A percentile compares a stretch with the other conserved stretches of the same genome.
Conservation (phyloP, 1,139 yeast genomes). For the Blastobotrys ciferrii region DNA sequence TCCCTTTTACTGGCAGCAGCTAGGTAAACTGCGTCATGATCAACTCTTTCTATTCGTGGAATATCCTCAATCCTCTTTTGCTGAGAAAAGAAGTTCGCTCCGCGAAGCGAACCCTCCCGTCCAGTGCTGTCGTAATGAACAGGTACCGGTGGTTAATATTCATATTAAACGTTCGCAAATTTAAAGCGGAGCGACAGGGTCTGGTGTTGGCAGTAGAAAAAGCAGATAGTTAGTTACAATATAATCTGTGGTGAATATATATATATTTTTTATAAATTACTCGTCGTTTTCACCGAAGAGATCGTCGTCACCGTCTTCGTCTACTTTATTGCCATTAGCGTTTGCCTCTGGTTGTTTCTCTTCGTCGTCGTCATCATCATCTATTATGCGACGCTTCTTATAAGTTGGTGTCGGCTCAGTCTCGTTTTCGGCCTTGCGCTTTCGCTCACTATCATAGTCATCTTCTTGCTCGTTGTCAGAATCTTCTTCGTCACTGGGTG, state of each 20-base stretch:
- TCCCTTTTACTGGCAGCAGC: no score
- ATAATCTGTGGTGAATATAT: slow-evolving; percentile 1
- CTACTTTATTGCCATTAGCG: slow-evolving; percentile 15
- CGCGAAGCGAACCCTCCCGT: no score
- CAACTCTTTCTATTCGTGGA: no score
- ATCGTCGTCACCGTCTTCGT: slow-evolving; percentile 28
- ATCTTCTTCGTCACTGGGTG: slow-evolving; percentile 24
- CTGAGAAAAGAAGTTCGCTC: no score
- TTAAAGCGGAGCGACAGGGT: no score
- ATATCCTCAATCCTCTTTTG: no score
- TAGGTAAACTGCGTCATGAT: no score
- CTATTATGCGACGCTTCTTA: slow-evolving; percentile 29
- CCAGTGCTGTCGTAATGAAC: no score
- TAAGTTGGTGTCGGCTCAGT: slow-evolving; percentile 17
- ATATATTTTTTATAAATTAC: slow-evolving; percentile 5
- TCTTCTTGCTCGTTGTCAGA: slow-evolving; percentile 14
- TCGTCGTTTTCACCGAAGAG: slow-evolving; percentile 29
- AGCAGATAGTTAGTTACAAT: no score
- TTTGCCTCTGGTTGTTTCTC: slow-evolving; percentile 15
- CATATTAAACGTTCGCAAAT: no score
- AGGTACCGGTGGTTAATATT: no score
- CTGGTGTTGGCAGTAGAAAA: no score
- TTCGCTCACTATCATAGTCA: slow-evolving; percentile 15
- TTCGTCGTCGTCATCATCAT: slow-evolving; percentile 35
- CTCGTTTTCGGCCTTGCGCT: slow-evolving; percentile 12